These are phyloP conservation scores for Salvia sclarea DNA, from an alignment of 305 asterid genomes.

Conservation along the genomic window DNA sequence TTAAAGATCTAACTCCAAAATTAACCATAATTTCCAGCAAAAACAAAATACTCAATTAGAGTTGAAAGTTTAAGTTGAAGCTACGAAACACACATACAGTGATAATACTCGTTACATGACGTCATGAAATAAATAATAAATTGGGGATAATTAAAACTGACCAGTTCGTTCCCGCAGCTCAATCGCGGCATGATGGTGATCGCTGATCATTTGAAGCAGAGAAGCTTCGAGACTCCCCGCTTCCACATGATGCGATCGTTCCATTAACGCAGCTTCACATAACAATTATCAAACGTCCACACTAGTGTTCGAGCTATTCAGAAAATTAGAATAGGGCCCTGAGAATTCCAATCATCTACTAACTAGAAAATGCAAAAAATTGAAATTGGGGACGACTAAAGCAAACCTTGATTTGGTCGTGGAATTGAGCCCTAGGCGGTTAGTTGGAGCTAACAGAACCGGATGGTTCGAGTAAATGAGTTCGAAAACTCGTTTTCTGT, in stretches of 20 bases:
- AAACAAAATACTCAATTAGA: neutral
- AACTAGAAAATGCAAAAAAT: neutral
- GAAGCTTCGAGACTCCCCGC: constrained; percentile 67
- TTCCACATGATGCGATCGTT: constrained; percentile 50
- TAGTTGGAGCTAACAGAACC: neutral
- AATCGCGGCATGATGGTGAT: constrained; percentile 53
- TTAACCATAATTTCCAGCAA: neutral
- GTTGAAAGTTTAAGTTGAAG: neutral
- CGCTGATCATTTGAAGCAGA: constrained; percentile 57
- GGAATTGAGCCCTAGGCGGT: constrained; percentile 20
- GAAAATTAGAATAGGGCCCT: neutral
- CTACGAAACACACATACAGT: too few relatives aligned
- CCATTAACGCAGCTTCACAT: constrained; percentile 42
- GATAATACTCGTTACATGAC: too few relatives aligned
- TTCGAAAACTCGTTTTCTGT: too few relatives aligned
- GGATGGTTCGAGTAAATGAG: constrained; percentile 2
- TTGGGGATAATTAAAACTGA: constrained; percentile 23
- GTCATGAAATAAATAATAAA: neutral
- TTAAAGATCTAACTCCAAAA: neutral
- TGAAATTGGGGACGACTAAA: neutral
- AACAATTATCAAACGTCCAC: neutral
- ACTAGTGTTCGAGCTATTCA: neutral
- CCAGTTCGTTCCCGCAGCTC: constrained; percentile 64
- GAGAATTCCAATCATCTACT: neutral
- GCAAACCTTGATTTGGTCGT: constrained; percentile 9